Base-by-base conservation (phyloP, 2,329 filamentous ascomycete species). In the Diaporthe citrichinensis region DNA sequence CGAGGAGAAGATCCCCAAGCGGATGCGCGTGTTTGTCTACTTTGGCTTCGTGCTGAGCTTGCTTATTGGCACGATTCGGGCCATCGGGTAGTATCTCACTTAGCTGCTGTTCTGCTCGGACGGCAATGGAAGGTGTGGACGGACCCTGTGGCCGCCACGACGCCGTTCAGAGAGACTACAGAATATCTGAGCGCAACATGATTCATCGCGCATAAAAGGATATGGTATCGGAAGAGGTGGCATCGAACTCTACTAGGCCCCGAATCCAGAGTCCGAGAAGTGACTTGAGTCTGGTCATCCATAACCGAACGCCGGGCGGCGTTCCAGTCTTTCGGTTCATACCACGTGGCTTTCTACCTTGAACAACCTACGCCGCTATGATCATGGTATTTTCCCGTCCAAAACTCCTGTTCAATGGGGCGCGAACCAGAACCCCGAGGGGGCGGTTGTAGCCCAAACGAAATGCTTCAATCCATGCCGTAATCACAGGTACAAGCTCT, bases 21-120 rank as follows among this genome's bases (percentile, higher is more conserved):
- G 96, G 80, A 94, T 95, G 87, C 93, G 95, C 82, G 91, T 98
- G 80, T 96, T 96, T 79, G 95, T 98, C 23, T 92, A 94, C 71
- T 93, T 95, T 59, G 97, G 97, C 0, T 92, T 98, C 28, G 83
- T 96, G 76, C 88, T 98, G 53, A 97, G 96, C 84, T 83, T 95
- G 59, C 89, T 89, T 4, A 94, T 97, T 85, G 95, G 95, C 15
- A 88, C 94, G 73, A 88, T 96, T 81, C 86, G 87, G 82, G 82
- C 81, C 44, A 80, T 89, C 36, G 73, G 68, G 15, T 76, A 72
- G 41, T 46, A 4, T 6, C 20, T 2, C 4, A 3, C 2, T 4
- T 2, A 1, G 4, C 49, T 23, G 31, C 23, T 20, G 46, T 41
- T 85, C 85, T 53, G 20, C 31, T 3, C n/a, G 23, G 46, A 25